These are phyloP conservation scores for Acrodontium crateriforme DNA, from an alignment of 2,329 filamentous ascomycete species.

Conservation along the genomic window DNA sequence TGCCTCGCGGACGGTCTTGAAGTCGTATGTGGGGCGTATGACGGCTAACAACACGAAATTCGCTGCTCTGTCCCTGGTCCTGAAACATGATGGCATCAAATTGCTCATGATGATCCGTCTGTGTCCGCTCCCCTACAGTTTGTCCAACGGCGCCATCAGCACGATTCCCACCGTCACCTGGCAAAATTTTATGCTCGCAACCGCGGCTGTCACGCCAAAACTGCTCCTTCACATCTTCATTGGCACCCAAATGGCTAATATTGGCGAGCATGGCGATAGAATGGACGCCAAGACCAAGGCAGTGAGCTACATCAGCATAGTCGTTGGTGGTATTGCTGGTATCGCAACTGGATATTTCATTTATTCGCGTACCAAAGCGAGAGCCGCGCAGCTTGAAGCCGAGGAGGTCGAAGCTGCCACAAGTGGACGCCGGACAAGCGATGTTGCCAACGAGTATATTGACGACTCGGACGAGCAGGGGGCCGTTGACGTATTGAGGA, in stretches of 20 bases:
- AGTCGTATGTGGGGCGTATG: constrained; percentile 62
- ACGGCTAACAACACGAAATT: constrained; percentile 78
- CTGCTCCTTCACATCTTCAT: constrained; percentile 87
- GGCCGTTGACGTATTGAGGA: constrained; percentile 26
- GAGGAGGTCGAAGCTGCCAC: constrained; percentile 25
- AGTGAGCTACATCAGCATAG: constrained; percentile 73
- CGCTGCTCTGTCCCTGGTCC: constrained; percentile 70
- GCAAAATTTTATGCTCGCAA: constrained; percentile 64
- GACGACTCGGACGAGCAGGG: constrained; percentile 32
- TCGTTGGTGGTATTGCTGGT: constrained; percentile 57
- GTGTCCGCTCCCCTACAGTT: constrained; percentile 81
- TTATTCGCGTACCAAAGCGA: constrained; percentile 47
- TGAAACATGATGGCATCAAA: constrained; percentile 80
- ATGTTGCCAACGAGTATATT: constrained; percentile 27
- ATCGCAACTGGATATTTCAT: constrained; percentile 69
- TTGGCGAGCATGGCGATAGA: constrained; percentile 69
- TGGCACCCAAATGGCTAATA: constrained; percentile 63
- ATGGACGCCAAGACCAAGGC: constrained; percentile 69
- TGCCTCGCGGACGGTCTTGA: constrained; percentile 64
- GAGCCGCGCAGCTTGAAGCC: constrained; percentile 36
- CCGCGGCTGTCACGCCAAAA: constrained; percentile 70
- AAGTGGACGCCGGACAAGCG: constrained; percentile 10
- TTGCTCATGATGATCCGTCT: constrained; percentile 84
- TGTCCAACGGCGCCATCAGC: constrained; percentile 87
- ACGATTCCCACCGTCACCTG: constrained; percentile 83